Evolutionary conservation across 1,284 basidiomycete genomes (phyloP).

Genomic region (Trichosporon sp.): DNA sequence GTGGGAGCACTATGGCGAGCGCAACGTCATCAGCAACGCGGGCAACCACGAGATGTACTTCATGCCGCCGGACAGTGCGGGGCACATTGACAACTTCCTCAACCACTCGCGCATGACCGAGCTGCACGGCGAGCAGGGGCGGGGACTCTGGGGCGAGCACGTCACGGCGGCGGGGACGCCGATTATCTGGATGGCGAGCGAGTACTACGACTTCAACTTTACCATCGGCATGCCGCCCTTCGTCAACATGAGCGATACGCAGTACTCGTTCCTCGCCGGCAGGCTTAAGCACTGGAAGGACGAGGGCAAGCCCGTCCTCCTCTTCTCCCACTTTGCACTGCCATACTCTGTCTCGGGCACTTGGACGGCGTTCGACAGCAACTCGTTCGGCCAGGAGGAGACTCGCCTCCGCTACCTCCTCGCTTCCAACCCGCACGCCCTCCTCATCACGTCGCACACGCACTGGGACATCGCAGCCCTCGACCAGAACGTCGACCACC

Average conservation of each 20-base stretch:
- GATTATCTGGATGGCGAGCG: constrained; percentile 6
- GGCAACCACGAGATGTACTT: constrained; percentile 9
- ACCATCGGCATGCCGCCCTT: not conserved
- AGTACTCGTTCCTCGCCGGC: constrained; percentile 6
- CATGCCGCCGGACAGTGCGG: not conserved
- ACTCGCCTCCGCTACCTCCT: not conserved
- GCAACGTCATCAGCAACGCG: not conserved
- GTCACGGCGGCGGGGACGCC: not conserved
- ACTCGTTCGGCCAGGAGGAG: not conserved
- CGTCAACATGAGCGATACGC: not conserved
- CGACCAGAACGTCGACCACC: constrained; percentile 6
- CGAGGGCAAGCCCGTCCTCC: not conserved
- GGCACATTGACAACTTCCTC: constrained; percentile 3
- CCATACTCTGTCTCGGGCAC: not conserved
- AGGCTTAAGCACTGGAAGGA: not conserved
- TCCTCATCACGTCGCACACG: constrained; percentile 4
- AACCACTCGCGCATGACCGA: not conserved
- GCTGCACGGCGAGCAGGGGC: not conserved
- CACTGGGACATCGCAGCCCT: constrained; percentile 4
- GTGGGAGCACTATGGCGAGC: constrained; percentile 1
- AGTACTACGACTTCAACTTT: not conserved
- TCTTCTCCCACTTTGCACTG: constrained; percentile 4
- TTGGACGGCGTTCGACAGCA: not conserved
- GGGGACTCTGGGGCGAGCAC: constrained; percentile 6
- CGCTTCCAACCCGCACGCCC: constrained; percentile 6